Percentiles rank a stretch among this genome's conserved stretches.
phyloP scores from a whole-genome alignment of 352 stramenopile genomes.

The Phytophthora capsici region DNA sequence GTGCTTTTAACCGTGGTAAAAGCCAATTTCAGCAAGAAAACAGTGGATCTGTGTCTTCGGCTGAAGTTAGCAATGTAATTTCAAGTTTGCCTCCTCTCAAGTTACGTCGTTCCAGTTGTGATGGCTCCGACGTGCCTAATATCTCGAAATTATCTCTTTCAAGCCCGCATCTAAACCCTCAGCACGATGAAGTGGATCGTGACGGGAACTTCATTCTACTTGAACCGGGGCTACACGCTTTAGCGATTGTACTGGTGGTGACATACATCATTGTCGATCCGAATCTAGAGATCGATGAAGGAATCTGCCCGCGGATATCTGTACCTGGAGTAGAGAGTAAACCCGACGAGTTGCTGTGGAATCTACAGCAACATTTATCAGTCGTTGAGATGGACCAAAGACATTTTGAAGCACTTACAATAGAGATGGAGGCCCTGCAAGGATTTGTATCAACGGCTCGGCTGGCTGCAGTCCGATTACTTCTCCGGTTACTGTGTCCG shows the following conservation, averaged over 20 bases:
- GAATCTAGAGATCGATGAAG: constrained; percentile 44
- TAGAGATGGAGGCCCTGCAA: constrained; percentile 40
- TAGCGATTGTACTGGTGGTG: constrained; percentile 36
- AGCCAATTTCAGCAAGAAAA: neutral
- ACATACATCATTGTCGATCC: constrained; percentile 44
- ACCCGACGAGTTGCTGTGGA: constrained; percentile 47
- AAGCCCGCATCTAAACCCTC: neutral
- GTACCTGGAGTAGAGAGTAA: constrained; percentile 15
- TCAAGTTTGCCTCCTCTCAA: constrained; percentile 27
- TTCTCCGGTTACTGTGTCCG: constrained; percentile 50
- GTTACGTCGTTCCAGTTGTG: constrained; percentile 10
- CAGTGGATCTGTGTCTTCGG: neutral
- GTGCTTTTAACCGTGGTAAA: neutral
- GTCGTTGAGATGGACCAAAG: constrained; percentile 19
- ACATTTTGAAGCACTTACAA: constrained; percentile 35
- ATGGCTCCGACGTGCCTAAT: neutral
- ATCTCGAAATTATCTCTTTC: constrained; percentile 16
- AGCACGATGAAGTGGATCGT: neutral
- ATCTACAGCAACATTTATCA: constrained; percentile 49
- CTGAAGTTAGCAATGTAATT: neutral
- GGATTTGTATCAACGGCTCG: constrained; percentile 34
- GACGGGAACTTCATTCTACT: constrained; percentile 17
- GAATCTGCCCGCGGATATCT: constrained; percentile 44
- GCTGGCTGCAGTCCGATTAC: constrained; percentile 34
- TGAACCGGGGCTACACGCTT: constrained; percentile 32